Conservation (phyloP, 495 filamentous ascomycete species). For the Penicillium angulare region DNA sequence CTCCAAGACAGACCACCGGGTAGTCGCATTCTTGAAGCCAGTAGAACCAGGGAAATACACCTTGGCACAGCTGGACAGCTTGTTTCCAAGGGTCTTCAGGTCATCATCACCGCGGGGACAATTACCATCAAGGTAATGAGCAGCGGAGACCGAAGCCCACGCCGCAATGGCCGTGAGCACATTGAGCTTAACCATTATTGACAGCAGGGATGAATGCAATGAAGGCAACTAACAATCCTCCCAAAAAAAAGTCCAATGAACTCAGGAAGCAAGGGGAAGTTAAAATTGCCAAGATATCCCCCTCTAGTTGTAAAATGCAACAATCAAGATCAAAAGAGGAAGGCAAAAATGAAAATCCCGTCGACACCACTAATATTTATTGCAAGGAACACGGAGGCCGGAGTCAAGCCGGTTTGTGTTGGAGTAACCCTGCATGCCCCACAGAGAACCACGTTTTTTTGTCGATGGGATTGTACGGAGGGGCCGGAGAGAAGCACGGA, state of each 20-base stretch:
- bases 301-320: too few relatives aligned
- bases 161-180: slow-evolving; percentile 17
- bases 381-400: too few relatives aligned
- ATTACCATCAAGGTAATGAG: neutral
- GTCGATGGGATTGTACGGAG: too few relatives aligned
- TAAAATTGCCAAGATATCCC: too few relatives aligned
- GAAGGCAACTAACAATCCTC: neutral
- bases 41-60: slow-evolving; percentile 44
- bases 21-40: slow-evolving; percentile 38
- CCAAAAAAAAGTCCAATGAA: neutral
- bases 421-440: too few relatives aligned
- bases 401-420: too few relatives aligned
- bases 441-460: too few relatives aligned
- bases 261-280: neutral
- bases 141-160: slow-evolving; percentile 14
- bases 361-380: too few relatives aligned
- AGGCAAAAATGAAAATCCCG: too few relatives aligned
- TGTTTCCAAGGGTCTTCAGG: slow-evolving; percentile 12
- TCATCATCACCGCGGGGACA: slow-evolving; percentile 5
- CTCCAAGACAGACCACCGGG: slow-evolving; percentile 41
- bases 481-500: too few relatives aligned
- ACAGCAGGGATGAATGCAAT: neutral
- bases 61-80: slow-evolving; percentile 42
- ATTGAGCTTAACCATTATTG: slow-evolving; percentile 2
- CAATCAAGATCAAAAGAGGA: too few relatives aligned